Evolutionary conservation across 202 grass and related monocot species (phyloP).

Genomic region (Schoenoplectus tabernaemontani): DNA sequence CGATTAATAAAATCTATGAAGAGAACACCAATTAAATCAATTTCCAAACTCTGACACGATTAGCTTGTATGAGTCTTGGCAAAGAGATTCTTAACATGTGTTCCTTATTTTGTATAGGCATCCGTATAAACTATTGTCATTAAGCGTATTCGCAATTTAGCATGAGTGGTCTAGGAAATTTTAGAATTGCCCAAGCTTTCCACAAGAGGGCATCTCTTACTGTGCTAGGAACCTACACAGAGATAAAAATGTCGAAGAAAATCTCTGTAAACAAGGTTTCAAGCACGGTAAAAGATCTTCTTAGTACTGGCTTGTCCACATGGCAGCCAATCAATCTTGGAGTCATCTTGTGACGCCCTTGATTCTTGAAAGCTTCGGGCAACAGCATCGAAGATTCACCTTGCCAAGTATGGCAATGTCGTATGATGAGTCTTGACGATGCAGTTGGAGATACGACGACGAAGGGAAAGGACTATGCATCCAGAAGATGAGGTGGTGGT

Average conservation of each 20-base stretch:
- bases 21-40: too few relatives aligned
- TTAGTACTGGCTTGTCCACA: constrained; percentile 51
- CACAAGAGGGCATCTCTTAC: background rate
- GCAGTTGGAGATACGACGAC: too few relatives aligned
- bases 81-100: background rate
- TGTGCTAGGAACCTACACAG: background rate
- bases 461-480: too few relatives aligned
- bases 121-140: background rate
- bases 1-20: too few relatives aligned
- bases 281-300: constrained; percentile 40
- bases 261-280: constrained; percentile 29
- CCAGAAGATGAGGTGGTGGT: background rate
- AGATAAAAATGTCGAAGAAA: constrained; percentile 32
- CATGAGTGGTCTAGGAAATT: background rate
- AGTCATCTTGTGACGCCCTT: background rate
- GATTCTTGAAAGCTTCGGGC: background rate
- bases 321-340: constrained; percentile 40
- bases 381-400: background rate
- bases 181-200: background rate
- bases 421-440: background rate
- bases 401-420: background rate
- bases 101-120: background rate
- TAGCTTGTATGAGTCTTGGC: background rate
- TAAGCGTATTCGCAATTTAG: background rate
- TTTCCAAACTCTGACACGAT: background rate